A percentile compares a stretch with the other conserved stretches of the same genome.
Evolutionary conservation across 2,329 filamentous ascomycete genomes (phyloP).

Genomic region (Ophiobolus disseminans): DNA sequence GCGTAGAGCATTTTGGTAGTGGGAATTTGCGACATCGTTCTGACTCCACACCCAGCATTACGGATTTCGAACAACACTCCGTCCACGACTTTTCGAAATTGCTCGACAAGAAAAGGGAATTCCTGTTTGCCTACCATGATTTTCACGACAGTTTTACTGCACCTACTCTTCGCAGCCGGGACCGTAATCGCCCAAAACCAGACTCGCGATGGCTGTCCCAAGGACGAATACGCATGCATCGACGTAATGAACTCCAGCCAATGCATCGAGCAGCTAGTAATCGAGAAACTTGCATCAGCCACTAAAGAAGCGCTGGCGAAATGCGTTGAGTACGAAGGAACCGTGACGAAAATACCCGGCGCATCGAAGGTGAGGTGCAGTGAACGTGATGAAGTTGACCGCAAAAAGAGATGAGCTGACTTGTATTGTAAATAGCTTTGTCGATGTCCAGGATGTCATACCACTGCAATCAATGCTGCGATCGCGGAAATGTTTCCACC

Average conservation of each 20-base stretch:
- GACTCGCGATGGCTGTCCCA: constrained; percentile 25
- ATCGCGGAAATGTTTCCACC: constrained; percentile 25
- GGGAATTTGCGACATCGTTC: neutral
- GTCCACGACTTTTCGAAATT: neutral
- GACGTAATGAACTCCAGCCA: constrained; percentile 34
- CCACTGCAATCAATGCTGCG: constrained; percentile 22
- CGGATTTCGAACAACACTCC: neutral
- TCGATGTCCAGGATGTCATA: constrained; percentile 33
- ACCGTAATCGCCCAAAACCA: constrained; percentile 3
- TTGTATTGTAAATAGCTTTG: constrained; percentile 18
- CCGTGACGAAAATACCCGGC: constrained; percentile 21
- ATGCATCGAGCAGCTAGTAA: constrained; percentile 26
- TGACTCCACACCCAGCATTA: neutral
- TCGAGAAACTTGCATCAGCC: constrained; percentile 15
- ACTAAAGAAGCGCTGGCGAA: constrained; percentile 26
- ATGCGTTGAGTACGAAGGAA: constrained; percentile 30
- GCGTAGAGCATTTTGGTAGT: neutral
- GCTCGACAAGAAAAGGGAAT: neutral
- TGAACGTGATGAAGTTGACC: neutral
- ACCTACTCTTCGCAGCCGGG: constrained; percentile 6
- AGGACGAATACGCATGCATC: constrained; percentile 30
- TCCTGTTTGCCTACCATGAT: constrained; percentile 13
- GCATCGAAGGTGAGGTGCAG: constrained; percentile 24
- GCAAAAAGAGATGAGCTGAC: neutral
- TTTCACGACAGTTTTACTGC: constrained; percentile 4